These are phyloP conservation scores for Eurotiales sp. DNA, from an alignment of 2,329 filamentous ascomycete species.

Conservation along the genomic window DNA sequence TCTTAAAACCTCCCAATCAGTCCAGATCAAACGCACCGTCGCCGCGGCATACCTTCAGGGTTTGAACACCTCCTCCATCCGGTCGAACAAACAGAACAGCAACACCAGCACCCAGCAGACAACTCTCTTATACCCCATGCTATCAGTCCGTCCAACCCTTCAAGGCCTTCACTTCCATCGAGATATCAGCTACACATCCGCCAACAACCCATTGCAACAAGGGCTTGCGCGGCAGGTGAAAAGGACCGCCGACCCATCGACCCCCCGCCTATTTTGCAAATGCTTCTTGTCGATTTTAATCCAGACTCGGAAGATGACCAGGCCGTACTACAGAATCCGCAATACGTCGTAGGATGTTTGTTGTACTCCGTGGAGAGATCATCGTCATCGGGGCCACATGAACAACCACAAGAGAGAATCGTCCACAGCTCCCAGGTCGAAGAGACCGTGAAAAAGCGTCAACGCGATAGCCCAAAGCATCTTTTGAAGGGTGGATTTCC, in stretches of 20 bases:
- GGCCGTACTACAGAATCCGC: constrained; percentile 35
- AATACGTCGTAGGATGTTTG: constrained; percentile 43
- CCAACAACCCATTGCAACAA: constrained; percentile 45
- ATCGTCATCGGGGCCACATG: constrained; percentile 10
- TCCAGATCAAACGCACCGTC: constrained; percentile 8
- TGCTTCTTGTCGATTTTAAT: constrained; percentile 44
- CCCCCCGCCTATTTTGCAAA: constrained; percentile 46
- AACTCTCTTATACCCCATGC: too few species aligned
- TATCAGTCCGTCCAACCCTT: too few species aligned
- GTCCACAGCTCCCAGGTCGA: constrained; percentile 15
- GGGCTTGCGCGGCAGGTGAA: constrained; percentile 46
- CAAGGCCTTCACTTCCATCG: too few species aligned
- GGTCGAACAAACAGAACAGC: constrained; percentile 14
- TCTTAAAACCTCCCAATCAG: background rate
- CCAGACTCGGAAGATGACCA: constrained; percentile 34
- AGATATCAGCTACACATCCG: constrained; percentile 41
- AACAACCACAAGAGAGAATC: constrained; percentile 16
- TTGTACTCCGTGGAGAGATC: constrained; percentile 32
- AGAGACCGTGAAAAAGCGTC: constrained; percentile 11
- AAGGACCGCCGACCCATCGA: constrained; percentile 46
- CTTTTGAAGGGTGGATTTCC: background rate
- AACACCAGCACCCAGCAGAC: too few species aligned
- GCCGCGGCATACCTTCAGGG: constrained; percentile 31
- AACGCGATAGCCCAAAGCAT: constrained; percentile 19
- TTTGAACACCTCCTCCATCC: constrained; percentile 38